Percentiles rank a stretch among this genome's conserved stretches.
phyloP scores from a whole-genome alignment of 1,284 basidiomycete species.

The Erythrobasidium hasegawianum region DNA sequence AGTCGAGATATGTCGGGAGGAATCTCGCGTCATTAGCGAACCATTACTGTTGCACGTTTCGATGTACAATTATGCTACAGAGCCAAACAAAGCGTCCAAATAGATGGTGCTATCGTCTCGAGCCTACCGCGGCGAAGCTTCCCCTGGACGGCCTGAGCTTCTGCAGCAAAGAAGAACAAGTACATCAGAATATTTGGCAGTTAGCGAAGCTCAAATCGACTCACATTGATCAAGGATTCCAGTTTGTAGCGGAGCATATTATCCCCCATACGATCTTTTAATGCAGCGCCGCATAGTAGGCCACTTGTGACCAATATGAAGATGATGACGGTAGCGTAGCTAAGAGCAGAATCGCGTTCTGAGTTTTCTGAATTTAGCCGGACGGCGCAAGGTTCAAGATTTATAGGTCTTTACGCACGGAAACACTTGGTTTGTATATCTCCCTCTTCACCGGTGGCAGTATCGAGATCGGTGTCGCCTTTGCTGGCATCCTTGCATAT shows the following conservation, averaged over 20 bases:
- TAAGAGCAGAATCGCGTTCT: conserved; percentile 82
- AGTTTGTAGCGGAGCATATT: conserved; percentile 1
- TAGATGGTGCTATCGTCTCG: too few relatives aligned
- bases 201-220: neutral
- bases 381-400: neutral
- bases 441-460: conserved; percentile 90
- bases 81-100: too few relatives aligned
- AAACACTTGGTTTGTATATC: conserved; percentile 94
- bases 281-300: conserved; percentile 72
- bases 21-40: too few relatives aligned
- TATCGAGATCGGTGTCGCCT: conserved; percentile 83
- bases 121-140: too few relatives aligned
- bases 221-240: conserved; percentile 7
- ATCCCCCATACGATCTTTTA: conserved; percentile 48
- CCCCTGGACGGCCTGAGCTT: too few relatives aligned
- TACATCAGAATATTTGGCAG: too few relatives aligned
- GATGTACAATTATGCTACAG: too few relatives aligned
- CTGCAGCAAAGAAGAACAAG: too few relatives aligned
- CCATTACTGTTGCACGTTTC: too few relatives aligned
- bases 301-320: conserved; percentile 81
- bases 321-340: conserved; percentile 82
- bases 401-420: conserved; percentile 59
- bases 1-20: too few relatives aligned
- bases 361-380: conserved; percentile 39
- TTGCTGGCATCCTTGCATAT: conserved; percentile 75